phyloP scores from a whole-genome alignment of 2,329 filamentous ascomycete species.

The Microdochium bolleyi region DNA sequence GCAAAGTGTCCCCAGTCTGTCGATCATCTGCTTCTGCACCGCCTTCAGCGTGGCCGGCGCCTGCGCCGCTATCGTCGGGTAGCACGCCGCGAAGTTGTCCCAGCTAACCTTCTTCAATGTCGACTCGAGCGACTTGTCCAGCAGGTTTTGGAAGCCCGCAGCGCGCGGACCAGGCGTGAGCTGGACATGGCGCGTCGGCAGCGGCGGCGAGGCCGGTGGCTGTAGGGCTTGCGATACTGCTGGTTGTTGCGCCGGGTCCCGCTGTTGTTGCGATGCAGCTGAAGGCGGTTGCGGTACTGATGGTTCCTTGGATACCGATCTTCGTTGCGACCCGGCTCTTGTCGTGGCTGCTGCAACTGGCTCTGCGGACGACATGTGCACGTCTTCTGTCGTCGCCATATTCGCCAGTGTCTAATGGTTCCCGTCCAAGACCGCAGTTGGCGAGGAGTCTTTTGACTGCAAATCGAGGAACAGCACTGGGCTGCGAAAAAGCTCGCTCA shows the following conservation, averaged over 20 bases:
- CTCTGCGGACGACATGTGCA: not conserved
- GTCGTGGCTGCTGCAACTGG: not conserved
- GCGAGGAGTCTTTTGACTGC: no score
- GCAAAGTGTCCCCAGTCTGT: conserved; percentile 44
- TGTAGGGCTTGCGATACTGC: conserved; percentile 8
- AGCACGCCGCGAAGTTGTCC: conserved; percentile 52
- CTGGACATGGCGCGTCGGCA: conserved; percentile 31
- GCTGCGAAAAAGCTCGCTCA: no score
- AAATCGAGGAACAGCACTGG: no score
- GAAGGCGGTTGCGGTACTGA: no score
- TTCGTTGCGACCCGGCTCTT: not conserved
- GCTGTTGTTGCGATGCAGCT: not conserved
- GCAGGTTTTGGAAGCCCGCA: conserved; percentile 43
- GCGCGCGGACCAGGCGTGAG: conserved; percentile 49
- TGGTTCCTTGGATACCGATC: not conserved
- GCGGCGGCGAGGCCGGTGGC: conserved; percentile 24
- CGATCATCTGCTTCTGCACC: conserved; percentile 52
- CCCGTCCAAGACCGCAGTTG: no score
- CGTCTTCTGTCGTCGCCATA: no score
- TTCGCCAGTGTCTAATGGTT: no score
- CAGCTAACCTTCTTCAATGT: conserved; percentile 48
- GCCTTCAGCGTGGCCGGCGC: conserved; percentile 42
- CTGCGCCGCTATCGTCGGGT: conserved; percentile 47
- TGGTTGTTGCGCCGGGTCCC: not conserved
- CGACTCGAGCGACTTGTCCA: conserved; percentile 40